These are phyloP conservation scores for Herpetospermum pedunculosum DNA, from an alignment of 306 rosid genomes.

Conservation along the genomic window DNA sequence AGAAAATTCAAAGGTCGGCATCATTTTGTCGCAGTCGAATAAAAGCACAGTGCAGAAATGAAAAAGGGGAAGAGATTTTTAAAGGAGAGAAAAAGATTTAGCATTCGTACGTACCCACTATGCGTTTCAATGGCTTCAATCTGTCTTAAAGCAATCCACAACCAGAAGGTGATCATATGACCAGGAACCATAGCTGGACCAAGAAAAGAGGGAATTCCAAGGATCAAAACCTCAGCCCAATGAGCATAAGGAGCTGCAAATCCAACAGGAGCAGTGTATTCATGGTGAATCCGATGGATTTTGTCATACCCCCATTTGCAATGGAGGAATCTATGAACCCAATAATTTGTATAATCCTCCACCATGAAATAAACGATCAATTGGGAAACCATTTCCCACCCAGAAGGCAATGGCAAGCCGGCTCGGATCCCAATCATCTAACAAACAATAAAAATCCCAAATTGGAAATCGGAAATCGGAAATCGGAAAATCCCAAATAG, in stretches of 20 bases:
- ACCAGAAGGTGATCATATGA: constrained; percentile 70
- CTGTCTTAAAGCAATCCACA: constrained; percentile 70
- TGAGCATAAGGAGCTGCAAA: constrained; percentile 78
- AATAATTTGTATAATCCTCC: constrained; percentile 65
- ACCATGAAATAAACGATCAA: constrained; percentile 51
- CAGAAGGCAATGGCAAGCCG: constrained; percentile 64
- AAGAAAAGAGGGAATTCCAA: constrained; percentile 68
- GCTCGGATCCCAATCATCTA: constrained; percentile 71
- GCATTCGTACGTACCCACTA: constrained; percentile 59
- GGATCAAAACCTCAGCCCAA: constrained; percentile 73
- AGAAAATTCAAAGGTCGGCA: constrained; percentile 22
- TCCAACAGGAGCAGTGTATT: constrained; percentile 64
- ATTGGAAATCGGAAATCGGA: no score
- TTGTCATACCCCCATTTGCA: constrained; percentile 66
- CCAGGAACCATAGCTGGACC: constrained; percentile 83
- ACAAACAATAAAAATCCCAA: no score
- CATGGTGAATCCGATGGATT: constrained; percentile 74
- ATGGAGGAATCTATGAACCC: constrained; percentile 77
- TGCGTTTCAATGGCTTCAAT: constrained; percentile 80
- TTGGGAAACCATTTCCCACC: constrained; percentile 57
- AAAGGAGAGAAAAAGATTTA: neutral
- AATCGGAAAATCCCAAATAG: no score
- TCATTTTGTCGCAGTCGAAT: constrained; percentile 18
- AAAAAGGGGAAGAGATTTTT: neutral
- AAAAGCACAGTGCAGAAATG: constrained; percentile 5